Percentiles rank a stretch among this genome's conserved stretches.
phyloP scores from a whole-genome alignment of 371 early-diverging fungal species.

The Phascolomyces articulosus region DNA sequence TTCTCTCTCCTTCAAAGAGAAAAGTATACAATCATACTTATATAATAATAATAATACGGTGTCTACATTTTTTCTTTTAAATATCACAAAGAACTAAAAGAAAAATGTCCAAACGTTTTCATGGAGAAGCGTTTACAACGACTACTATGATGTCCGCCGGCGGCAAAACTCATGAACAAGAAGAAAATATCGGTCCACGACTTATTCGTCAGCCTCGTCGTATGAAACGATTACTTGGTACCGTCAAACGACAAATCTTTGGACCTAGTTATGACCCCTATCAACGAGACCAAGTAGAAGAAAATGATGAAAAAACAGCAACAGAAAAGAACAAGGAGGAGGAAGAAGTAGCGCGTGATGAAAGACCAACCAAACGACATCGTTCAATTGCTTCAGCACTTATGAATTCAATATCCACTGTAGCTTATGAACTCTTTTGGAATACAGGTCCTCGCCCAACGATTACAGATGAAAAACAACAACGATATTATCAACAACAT shows the following conservation, averaged over 20 bases:
- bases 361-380: conserved; percentile 2
- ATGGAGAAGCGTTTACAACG: background rate
- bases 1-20: background rate
- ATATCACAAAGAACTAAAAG: background rate
- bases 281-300: background rate
- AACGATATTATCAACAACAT: too few species aligned
- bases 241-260: background rate
- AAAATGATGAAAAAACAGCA: too few species aligned
- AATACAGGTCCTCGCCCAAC: background rate
- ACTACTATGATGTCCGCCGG: background rate
- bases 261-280: conserved; percentile 1
- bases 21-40: background rate
- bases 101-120: conserved; percentile 6
- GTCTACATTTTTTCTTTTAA: too few species aligned
- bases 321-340: background rate
- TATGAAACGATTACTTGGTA: background rate
- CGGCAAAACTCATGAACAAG: background rate
- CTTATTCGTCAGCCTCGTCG: conserved; percentile 2
- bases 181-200: background rate
- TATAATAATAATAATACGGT: background rate
- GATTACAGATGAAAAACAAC: background rate
- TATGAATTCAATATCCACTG: background rate
- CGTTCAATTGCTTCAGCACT: background rate
- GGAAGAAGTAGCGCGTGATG: background rate
- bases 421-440: conserved; percentile 7